Base-by-base conservation (phyloP, 805 yeast genomes). In the Metschnikowia amazonensis region DNA sequence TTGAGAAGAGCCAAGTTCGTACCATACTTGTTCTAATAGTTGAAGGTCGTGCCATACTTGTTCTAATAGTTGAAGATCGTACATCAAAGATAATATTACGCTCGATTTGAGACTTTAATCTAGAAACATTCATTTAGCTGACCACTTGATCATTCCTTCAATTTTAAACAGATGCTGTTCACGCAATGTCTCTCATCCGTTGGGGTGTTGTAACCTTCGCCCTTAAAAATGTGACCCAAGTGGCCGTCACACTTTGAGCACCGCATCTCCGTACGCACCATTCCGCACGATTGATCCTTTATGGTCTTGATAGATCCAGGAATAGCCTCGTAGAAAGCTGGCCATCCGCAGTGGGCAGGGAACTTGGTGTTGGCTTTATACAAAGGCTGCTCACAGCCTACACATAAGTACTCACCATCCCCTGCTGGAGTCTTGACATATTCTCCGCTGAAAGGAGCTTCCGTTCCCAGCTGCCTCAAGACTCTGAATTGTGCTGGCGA, bases 341-440 rank as follows among this genome's bases (percentile, higher is more conserved):
- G 99, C 99, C 99, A 94, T 2, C 99, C 99, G 65, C 99, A 94
- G 44, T 89, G 89, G 10, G 96, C 80, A 47, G 84, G 82, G 58
- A 94, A 94, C 64, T 94, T 92, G 3, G 96, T 77, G 27, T 75
- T 70, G 24, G 96, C 82, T 49, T 76, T 76, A 65, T 94, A 94
- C 25, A 94, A 67, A 10, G 97, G 96, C 36, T 77, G 70, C 42
- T 74, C 75, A 66, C 99, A 94, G 5, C 84, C 98, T 0, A 86
- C 97, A 68, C 99, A 94, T 37, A 70, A 68, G 64, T 89, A 94
- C 2, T 78, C 68, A 0, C 97, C 98, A 4, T 67, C 62, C 31
- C 72, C 67, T 43, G 78, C 75, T 0, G 83, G 86, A 57, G 56
- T 72, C 23, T 66, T 53, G 37, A 70, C 67, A 61, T 82, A 85